Base-by-base conservation (phyloP, 2,329 filamentous ascomycete species). In the Hortaea werneckii region DNA sequence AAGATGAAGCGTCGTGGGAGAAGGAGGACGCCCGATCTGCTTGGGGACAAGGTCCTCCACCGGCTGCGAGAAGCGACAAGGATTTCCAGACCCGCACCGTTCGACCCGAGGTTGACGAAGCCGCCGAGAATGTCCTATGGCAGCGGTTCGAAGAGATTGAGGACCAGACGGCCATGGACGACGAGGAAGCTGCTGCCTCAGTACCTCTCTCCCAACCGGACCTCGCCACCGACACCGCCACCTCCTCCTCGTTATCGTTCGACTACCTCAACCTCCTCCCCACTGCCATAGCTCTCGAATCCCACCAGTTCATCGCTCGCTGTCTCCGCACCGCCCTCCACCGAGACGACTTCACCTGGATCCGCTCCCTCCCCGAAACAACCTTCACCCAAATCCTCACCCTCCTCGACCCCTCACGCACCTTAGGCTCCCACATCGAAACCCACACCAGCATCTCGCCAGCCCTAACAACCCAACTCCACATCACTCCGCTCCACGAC, bases 371-470 rank as follows among this genome's bases (percentile, higher is more conserved):
- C 20, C 71, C 81, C 0, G 61, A 70, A 1, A 67, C 73, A 1
- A 73, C 73, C 1, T 80, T 87, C 56, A 77, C 79, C 1, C 79
- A 83, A 51, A 73, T 84, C 7, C 61, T 89, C 29, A 72, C 74
- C 30, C 69, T 73, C 5, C 63, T 88, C 6, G 79, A 85, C 47
- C 82, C 83, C 0, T 56, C 63, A 26, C 62, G 74, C 51, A 73
- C 76, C 49, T 53, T 78, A 37, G 61, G 66, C 26, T 65, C 67
- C 1, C 68, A 71, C 53, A 65, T 75, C 4, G 57, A 63, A 20
- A 63, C 79, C 12, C 67, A 75, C 43, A 59, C 64, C 13, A 62
- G 73, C 9, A 59, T 78, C 13, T 80, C 82, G 58, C 59, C 70
- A 3, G 64, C 66, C 8, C 58, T 71, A 32, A 66, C 69, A 11